A percentile compares a stretch with the other conserved stretches of the same genome.
phyloP scores from a whole-genome alignment of 768 basidiomycete genomes.

The Leccinum broughii region DNA sequence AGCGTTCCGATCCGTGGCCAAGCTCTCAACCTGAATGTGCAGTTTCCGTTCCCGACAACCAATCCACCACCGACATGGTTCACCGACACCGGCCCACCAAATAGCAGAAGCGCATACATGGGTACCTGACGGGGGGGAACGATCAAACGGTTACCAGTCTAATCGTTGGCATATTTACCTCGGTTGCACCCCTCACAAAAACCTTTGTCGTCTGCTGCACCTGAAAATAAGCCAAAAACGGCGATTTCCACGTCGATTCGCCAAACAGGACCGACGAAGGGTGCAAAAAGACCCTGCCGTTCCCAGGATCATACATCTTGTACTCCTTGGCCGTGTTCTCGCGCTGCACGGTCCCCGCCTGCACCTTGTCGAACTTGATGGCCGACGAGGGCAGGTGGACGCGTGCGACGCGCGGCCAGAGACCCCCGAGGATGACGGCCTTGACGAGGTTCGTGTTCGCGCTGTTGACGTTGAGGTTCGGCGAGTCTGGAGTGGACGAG shows the following conservation, averaged over 20 bases:
- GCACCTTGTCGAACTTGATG: slow-evolving; percentile 83
- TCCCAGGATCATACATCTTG: slow-evolving; percentile 71
- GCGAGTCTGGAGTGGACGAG: slow-evolving; percentile 43
- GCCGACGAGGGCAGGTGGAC: slow-evolving; percentile 72
- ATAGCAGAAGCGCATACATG: slow-evolving; percentile 80
- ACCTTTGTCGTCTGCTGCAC: slow-evolving; percentile 82
- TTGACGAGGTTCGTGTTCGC: slow-evolving; percentile 76
- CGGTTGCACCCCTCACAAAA: slow-evolving; percentile 84
- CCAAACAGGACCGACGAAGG: slow-evolving; percentile 80
- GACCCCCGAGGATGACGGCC: slow-evolving; percentile 78
- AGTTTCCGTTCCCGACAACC: slow-evolving; percentile 54
- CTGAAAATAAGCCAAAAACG: slow-evolving; percentile 82
- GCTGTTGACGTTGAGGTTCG: slow-evolving; percentile 64
- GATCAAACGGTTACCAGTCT: neutral
- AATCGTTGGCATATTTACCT: slow-evolving; percentile 49
- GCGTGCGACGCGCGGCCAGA: slow-evolving; percentile 82
- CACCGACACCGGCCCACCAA: slow-evolving; percentile 77
- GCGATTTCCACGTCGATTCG: slow-evolving; percentile 69
- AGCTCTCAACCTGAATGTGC: slow-evolving; percentile 63
- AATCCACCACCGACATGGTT: slow-evolving; percentile 83
- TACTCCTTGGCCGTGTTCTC: slow-evolving; percentile 85
- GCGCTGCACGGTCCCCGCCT: slow-evolving; percentile 79
- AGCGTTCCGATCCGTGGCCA: slow-evolving; percentile 92
- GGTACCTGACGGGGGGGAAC: slow-evolving; percentile 56
- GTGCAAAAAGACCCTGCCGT: slow-evolving; percentile 75